Conservation (phyloP, 768 basidiomycete species). For the Trametes cubensis region DNA sequence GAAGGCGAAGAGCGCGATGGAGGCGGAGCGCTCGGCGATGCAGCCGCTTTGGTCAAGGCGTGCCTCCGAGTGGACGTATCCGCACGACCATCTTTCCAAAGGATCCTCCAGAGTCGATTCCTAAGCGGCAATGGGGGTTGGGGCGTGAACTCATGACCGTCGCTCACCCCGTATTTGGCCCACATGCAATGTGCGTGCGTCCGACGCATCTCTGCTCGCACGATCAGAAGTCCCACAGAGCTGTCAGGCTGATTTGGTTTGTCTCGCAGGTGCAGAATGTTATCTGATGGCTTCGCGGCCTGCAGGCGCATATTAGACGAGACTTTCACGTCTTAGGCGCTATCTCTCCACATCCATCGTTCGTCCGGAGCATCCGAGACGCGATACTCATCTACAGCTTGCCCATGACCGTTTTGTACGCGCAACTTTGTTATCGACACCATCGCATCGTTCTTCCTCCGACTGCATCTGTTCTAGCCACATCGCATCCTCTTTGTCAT, state of each 20-base stretch:
- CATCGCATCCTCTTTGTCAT: conserved; percentile 9
- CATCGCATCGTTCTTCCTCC: conserved; percentile 19
- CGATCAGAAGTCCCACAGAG: conserved; percentile 22
- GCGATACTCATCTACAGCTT: conserved; percentile 23
- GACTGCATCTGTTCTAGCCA: conserved; percentile 13
- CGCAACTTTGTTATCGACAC: conserved; percentile 22
- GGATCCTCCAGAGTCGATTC: conserved; percentile 78
- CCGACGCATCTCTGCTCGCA: conserved; percentile 2
- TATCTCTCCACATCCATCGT: conserved; percentile 24
- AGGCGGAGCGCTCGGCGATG: conserved; percentile 83
- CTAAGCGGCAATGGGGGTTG: conserved; percentile 79
- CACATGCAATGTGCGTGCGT: conserved; percentile 27
- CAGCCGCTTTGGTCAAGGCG: conserved; percentile 77
- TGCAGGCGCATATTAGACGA: conserved; percentile 16
- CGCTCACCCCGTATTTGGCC: background rate
- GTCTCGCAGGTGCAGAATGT: conserved; percentile 24
- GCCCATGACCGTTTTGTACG: conserved; percentile 22
- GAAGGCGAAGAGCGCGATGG: conserved; percentile 83
- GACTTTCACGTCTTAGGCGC: conserved; percentile 19
- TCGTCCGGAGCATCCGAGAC: conserved; percentile 17
- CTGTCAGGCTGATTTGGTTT: conserved; percentile 19
- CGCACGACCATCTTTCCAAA: conserved; percentile 85
- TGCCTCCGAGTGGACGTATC: conserved; percentile 82
- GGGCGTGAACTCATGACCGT: conserved; percentile 42
- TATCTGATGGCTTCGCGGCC: conserved; percentile 30